Conservation (phyloP, 352 stramenopile genomes). For the Pilasporangium apinafurcum region DNA sequence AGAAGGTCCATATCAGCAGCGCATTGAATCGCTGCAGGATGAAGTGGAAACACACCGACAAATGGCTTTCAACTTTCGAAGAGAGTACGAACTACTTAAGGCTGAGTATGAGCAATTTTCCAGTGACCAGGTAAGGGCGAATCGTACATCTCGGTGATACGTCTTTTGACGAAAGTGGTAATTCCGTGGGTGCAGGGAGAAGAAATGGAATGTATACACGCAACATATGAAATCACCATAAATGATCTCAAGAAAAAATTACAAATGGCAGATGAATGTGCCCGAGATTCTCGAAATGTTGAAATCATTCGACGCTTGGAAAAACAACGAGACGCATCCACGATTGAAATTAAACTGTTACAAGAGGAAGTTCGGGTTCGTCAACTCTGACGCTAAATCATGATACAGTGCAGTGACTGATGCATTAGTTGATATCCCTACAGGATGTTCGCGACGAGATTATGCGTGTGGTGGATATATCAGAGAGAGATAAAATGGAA, state of each 20-base stretch:
- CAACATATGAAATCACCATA: constrained; percentile 56
- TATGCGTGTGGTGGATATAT: constrained; percentile 19
- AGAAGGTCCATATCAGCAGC: constrained; percentile 67
- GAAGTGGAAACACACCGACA: constrained; percentile 73
- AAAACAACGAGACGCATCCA: constrained; percentile 39
- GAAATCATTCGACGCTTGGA: constrained; percentile 48
- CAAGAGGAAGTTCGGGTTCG: constrained; percentile 54
- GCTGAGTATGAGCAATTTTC: constrained; percentile 83
- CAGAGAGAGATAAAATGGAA: constrained; percentile 29
- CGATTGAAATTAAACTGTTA: constrained; percentile 56
- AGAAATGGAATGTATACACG: constrained; percentile 69
- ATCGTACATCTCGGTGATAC: too few species aligned
- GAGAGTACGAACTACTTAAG: constrained; percentile 77
- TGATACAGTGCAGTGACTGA: not conserved
- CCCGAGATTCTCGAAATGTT: constrained; percentile 20
- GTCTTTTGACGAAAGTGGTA: too few species aligned
- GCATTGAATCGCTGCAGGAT: constrained; percentile 47
- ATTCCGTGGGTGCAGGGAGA: constrained; percentile 22
- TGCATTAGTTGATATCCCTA: not conserved
- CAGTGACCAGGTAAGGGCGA: constrained; percentile 43
- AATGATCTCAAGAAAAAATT: constrained; percentile 53
- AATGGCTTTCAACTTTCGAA: constrained; percentile 52
- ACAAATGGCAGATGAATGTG: constrained; percentile 28
- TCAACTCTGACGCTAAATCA: not conserved
- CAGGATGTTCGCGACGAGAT: constrained; percentile 53